Base-by-base conservation (phyloP, 1,139 yeast species). In the Suhomyces bolitotheri region DNA sequence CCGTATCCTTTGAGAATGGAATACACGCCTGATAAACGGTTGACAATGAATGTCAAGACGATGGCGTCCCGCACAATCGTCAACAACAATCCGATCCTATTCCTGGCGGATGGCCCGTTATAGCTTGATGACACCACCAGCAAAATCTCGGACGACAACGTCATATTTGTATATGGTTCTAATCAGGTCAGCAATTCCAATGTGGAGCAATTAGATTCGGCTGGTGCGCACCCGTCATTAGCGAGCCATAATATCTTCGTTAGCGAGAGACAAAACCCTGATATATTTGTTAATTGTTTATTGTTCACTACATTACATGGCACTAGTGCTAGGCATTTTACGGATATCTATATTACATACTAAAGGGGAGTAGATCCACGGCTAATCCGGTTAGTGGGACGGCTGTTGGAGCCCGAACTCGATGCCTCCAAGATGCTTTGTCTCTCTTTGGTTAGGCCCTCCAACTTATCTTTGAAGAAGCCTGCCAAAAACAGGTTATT, bases 1-100 rank as follows among this genome's bases (percentile, higher is more conserved):
- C 82, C 82, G 47, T 72, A 65, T 1, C 76, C 77, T 27, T 51
- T 36, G 9, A 67, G 29, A 29, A 35, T 34, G 3, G 46, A 30
- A 14, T 40, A 36, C 1, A 45, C 16, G 19, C 38, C 29, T 1
- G 32, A 11, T 3, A 53, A 6, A 36, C 50, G 46, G 13, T 34
- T 16, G 24, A 46, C 39, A 2, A 60, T 29, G 17, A 62, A 27
- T 31, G 47, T 48, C 1, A 47, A 23, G 27, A 67, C 49, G 0
- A 60, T 25, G 1, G 50, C n/a, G 40, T 67, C 73, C 36, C 67
- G 47, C 4, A 51, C 11, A 5, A 64, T 5, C 48, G 16, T 22
- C 13, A 22, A 19, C n/a, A 22, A 12, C 7, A 10, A 26, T 5
- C 10, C 14, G n/a, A n/a, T n/a, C n/a, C n/a, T n/a, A n/a, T n/a